Base-by-base conservation (phyloP, 2,329 filamentous ascomycete species). In the Colletotrichum eremochloae region DNA sequence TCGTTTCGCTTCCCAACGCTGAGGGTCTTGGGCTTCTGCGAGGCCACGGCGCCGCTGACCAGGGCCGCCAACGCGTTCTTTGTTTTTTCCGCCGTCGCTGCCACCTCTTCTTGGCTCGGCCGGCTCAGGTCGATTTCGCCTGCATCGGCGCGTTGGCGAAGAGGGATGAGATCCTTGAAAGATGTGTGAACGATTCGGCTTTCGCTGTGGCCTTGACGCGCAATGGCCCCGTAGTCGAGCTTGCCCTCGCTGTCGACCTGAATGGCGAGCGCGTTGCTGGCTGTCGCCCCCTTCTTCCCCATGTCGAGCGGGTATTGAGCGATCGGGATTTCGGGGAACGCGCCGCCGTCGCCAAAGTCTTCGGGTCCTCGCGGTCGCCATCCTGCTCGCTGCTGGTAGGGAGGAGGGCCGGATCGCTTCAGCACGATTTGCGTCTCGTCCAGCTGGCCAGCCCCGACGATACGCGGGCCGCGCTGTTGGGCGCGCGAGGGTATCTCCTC, bases 281-380 rank as follows among this genome's bases (percentile, higher is more conserved):
- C 90, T 42, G 86, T 88, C 11, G 90, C 85, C 46, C 88, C 87
- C 82, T 97, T 97, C 78, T 92, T 91, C 71, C 96, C 96, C 94
- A 98, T 98, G 72, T 97, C 94, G 63, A 97, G 89, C 14, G 96
- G 96, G 80, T 98, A 99, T 80, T 99, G 96, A 55, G 96, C 96
- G 64, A 98, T 91, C 18, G 94, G 92, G 38, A 98, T 92, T 83
- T 98, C 96, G 48, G 96, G 96, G 80, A 98, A 99, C 64, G 96
- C 95, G 77, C 96, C 96, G 75, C 96, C 96, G 86, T 98, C 95
- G 77, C 94, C 95, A 84, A 95, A 99, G 82, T 99, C 96, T 80
- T 98, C 95, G 75, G 93, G 90, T 52, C 88, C 88, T 78, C 96
- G 92, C 42, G 96, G 96, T 75, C 96, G 91, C 96, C 96, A 99